phyloP scores from a whole-genome alignment of 2,329 filamentous ascomycete species.

The Colletotrichum costaricense region DNA sequence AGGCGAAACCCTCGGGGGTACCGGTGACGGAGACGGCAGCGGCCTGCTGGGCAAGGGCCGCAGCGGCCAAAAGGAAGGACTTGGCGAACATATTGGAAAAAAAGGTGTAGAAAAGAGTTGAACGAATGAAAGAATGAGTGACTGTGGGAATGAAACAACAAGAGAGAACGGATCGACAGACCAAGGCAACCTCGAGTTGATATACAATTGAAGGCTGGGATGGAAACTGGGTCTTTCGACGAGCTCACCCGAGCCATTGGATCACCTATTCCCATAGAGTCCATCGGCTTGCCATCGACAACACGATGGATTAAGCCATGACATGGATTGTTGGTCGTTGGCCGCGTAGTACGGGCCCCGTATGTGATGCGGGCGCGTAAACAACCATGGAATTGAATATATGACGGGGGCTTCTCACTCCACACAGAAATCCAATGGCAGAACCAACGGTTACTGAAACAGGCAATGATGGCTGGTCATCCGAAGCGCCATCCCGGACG shows the following conservation, averaged over 20 bases:
- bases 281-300: not conserved
- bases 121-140: slow-evolving; percentile 18
- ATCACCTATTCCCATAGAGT: not conserved
- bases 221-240: slow-evolving; percentile 1
- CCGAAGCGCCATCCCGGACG: not conserved
- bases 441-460: slow-evolving; percentile 20
- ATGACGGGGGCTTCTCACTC: slow-evolving; percentile 24
- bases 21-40: slow-evolving; percentile 45
- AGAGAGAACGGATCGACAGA: not conserved
- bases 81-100: slow-evolving; percentile 29
- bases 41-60: slow-evolving; percentile 30
- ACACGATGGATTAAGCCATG: not conserved
- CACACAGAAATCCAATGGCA: slow-evolving; percentile 8
- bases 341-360: slow-evolving; percentile 17
- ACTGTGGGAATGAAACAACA: slow-evolving; percentile 6
- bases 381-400: slow-evolving; percentile 12
- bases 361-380: slow-evolving; percentile 14
- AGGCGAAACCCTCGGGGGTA: slow-evolving; percentile 55
- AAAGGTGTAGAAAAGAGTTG: not conserved
- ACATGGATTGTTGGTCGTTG: not conserved
- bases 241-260: not conserved
- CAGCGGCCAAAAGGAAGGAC: slow-evolving; percentile 29
- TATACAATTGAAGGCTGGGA: slow-evolving; percentile 9
- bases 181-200: not conserved
- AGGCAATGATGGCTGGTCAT: slow-evolving; percentile 18